Base-by-base conservation (phyloP, 1,284 basidiomycete genomes). In the Vanrija humicola region DNA sequence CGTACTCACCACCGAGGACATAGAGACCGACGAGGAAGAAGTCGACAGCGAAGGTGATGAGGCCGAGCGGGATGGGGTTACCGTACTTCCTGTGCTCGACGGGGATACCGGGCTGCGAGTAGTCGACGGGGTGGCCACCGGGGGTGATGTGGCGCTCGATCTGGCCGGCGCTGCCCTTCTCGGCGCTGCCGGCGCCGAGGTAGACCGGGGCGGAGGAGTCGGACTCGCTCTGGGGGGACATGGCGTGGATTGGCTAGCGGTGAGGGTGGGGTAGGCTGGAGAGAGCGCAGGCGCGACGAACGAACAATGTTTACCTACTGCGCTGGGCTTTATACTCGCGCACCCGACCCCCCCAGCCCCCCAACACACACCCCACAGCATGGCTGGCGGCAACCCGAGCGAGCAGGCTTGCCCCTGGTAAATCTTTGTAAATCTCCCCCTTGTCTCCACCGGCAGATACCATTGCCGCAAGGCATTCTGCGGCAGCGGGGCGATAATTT, bases 91-190 rank as follows among this genome's bases (percentile, higher is more conserved):
- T 55, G 59, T 66, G 54, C 54, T 61, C 52, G 50, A 52, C 55
- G 26, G 61, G 58, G 55, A 63, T 57, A 26, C 53, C 58, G 6
- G 61, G 61, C 50, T 63, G 61, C 19, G 58, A 61, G 26, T 48
- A 60, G 55, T 63, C 61, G 53, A 58, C 46, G n/a, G 61, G 58
- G 50, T 63, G 61, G 12, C 61, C 61, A n/a, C 59, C 59, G 23
- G 61, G 61, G 10, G 61, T 63, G 42, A 63, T 34, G 29, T 47
- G 21, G 16, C 57, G 56, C 50, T 54, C 46, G n/a, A 62, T 49
- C 42, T 54, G 54, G 38, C 29, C 29, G 2, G 42, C 34, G 44
- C 38, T 34, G n/a, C 55, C 61, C 57, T 62, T 62, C 52, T 62
- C 61, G 25, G 47, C 9, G 44, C 59, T 52, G 21, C 56, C 56